Evolutionary conservation across 768 basidiomycete species (phyloP), one percentile per base, ranked within the genome.

Genomic region (Mycena polygramma): DNA sequence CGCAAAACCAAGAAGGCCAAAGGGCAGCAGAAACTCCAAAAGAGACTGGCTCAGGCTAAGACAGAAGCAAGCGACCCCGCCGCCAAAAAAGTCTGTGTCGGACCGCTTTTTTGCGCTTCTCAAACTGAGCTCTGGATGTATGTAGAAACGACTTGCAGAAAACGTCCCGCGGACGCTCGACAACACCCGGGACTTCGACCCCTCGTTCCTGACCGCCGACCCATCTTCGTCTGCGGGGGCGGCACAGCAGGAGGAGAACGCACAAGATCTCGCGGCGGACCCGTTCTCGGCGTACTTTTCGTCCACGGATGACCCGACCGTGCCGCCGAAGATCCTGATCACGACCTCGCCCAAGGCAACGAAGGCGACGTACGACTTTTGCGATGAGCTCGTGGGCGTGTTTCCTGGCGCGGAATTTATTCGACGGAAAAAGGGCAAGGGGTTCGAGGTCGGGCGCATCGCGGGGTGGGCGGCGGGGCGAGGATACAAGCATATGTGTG

Each of bases 381-480:
- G 95, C 75, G 95, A 97, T 71, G 98, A 98, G 79, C 80, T 98
- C 22, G 90, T 92, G 11, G 93, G 91, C 2, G 83, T 98, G 39
- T 97, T 95, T 78, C 97, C 97, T 30, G 97, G 97, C 19, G 94
- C 94, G 1, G 94, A 98, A 77, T 95, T 95, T 75, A 90, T 94
- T 63, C 87, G 90, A 69, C 83, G 97, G 73, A 94, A 94, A 76
- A 95, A 94, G 78, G 94, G 95, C 1, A 92, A 94, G 74, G 95
- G 94, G 0, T 97, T 94, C 75, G 96, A 97, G 81, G 83, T 97
- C 75, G 97, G 97, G 0, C 85, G 91, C 69, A 94, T 98, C 76
- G 94, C 97, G 37, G 89, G 92, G 4, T 99, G 98, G 98, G 96
- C 96, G 24, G 92, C 93, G 15, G 92, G 90, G 49, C 84, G 98